Evolutionary conservation across 2,329 filamentous ascomycete genomes (phyloP).

Genomic region (Diaporthe sp.): DNA sequence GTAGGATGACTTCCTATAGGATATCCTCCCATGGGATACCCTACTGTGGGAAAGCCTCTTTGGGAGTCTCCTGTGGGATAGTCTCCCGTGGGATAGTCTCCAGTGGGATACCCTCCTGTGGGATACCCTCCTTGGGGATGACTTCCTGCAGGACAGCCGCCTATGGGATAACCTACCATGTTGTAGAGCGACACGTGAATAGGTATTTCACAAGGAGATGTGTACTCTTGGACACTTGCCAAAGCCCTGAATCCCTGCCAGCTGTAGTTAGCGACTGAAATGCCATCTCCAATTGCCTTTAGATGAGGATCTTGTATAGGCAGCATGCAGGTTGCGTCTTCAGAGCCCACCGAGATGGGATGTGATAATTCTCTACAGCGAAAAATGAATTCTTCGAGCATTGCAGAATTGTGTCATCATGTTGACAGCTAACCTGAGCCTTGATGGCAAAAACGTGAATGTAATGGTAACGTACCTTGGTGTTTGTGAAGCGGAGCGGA

Average conservation of each 20-base stretch:
- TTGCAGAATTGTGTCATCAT: constrained; percentile 44
- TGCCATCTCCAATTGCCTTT: background rate
- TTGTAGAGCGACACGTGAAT: background rate
- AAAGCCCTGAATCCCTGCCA: background rate
- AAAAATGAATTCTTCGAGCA: too few species aligned
- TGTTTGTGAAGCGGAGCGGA: background rate
- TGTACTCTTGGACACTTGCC: background rate
- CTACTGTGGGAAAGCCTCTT: background rate
- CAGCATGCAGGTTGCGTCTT: constrained; percentile 31
- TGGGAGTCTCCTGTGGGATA: too few species aligned
- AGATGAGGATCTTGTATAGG: background rate
- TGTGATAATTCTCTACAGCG: background rate
- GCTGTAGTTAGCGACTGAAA: background rate
- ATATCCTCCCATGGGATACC: background rate
- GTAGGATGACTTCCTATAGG: background rate
- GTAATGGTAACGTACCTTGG: background rate
- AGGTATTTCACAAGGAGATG: too few species aligned
- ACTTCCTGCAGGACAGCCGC: too few species aligned
- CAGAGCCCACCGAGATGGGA: constrained; percentile 32
- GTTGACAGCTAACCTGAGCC: constrained; percentile 30
- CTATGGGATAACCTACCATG: background rate
- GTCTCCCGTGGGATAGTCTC: too few species aligned
- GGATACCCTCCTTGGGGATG: background rate
- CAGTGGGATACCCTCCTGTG: background rate
- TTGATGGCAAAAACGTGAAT: background rate